A percentile compares a stretch with the other conserved stretches of the same genome.
Conservation (phyloP, 306 rosid species). For the Medicago ruthenica region DNA sequence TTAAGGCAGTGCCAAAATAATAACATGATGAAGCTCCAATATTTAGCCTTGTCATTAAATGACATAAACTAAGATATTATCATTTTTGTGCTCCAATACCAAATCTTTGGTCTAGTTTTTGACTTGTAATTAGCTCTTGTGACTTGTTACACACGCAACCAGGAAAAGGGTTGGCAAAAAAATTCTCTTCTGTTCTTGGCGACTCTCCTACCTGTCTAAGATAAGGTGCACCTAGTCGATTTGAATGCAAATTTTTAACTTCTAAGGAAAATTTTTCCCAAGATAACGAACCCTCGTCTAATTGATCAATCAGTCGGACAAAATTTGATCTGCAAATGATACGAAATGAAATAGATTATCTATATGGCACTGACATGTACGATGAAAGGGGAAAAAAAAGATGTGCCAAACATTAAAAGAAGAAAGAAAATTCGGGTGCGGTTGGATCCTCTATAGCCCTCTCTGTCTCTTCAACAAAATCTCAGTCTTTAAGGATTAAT, state of each 20-base stretch:
- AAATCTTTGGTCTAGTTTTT: conserved; percentile 47
- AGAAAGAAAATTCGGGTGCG: not conserved
- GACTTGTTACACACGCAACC: conserved; percentile 86
- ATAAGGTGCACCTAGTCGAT: conserved; percentile 84
- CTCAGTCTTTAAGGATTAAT: not conserved
- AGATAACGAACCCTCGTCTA: conserved; percentile 58
- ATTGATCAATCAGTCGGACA: conserved; percentile 74
- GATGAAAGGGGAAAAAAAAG: not conserved
- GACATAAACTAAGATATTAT: conserved; percentile 33
- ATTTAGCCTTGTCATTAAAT: conserved; percentile 28
- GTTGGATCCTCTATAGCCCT: not conserved
- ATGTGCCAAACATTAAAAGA: not conserved
- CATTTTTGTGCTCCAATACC: conserved; percentile 54
- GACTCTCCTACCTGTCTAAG: conserved; percentile 72
- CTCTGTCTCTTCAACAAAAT: not conserved
- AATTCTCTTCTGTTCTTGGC: conserved; percentile 89
- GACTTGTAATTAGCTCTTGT: conserved; percentile 45
- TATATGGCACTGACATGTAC: conserved; percentile 23
- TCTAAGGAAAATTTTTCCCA: conserved; percentile 72
- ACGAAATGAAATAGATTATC: not conserved
- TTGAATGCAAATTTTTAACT: conserved; percentile 66
- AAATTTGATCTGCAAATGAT: conserved; percentile 66
- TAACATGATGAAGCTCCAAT: conserved; percentile 29
- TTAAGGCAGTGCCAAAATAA: conserved; percentile 41
- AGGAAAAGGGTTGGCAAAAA: conserved; percentile 91